Conservation (phyloP, 1,284 basidiomycete genomes). For the Puccinia coronata region DNA sequence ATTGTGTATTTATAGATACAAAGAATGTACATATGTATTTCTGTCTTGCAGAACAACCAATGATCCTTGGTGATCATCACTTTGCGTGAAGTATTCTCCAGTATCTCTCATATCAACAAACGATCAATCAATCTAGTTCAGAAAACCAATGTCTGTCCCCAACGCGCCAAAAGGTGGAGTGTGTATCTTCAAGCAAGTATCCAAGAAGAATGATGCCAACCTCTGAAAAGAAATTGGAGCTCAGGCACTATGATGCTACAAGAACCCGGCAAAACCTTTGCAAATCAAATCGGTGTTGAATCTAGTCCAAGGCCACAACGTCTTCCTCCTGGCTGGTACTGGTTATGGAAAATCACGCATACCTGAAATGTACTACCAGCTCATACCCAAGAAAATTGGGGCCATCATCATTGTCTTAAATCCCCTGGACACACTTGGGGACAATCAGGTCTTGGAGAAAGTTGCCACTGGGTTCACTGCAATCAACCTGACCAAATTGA, state of each 20-base stretch:
- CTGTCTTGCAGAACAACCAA: no score
- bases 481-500: not conserved
- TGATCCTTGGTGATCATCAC: no score
- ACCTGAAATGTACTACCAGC: not conserved
- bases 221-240: no score
- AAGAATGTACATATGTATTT: no score
- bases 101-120: no score
- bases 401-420: not conserved
- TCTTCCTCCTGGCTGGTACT: not conserved
- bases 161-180: no score
- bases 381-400: not conserved
- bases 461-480: not conserved
- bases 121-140: no score
- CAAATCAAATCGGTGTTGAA: not conserved
- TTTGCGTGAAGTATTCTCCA: no score
- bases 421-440: not conserved
- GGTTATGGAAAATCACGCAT: conserved; percentile 11
- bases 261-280: not conserved
- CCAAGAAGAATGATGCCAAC: no score
- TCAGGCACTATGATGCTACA: not conserved
- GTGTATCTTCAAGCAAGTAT: no score
- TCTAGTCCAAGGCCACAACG: conserved; percentile 5
- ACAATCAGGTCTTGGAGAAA: conserved; percentile 1
- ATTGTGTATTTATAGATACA: no score
- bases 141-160: no score